Base-by-base conservation (phyloP, 1,284 basidiomycete genomes). In the Rhodofomes roseus region DNA sequence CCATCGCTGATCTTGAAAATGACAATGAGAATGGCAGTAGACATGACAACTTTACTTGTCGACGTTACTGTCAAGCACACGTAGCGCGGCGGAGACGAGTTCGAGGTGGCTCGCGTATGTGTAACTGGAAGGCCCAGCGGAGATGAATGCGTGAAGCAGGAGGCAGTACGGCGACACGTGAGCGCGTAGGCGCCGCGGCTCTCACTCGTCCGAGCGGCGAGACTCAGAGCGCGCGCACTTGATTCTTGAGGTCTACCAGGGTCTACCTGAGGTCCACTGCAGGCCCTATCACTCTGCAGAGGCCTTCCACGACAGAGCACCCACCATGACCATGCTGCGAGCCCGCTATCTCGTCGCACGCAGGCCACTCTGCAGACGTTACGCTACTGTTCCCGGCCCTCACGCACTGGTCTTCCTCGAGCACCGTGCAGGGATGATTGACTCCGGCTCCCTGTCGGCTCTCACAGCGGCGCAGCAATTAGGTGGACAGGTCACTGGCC, bases 361-460 rank as follows among this genome's bases (percentile, higher is more conserved):
- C 57, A 69, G 68, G 46, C 46, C 66, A 2, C 65, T 80, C 58
- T 60, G 68, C 58, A 81, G 87, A 58, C 69, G 76, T 22, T 90
- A 89, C 68, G 80, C 87, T 1, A 82, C 85, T 2, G 71, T 79
- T 27, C 61, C 79, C 1, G 77, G 83, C 22, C 85, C 87, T 0
- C 85, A 89, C 72, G 85, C 93, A 0, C 84, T 98, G 20, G 86
- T 98, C 54, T 91, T 93, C 67, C 79, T 98, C 62, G 96, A 98
- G 76, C 94, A 98, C 74, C 86, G 85, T 60, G 81, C 85, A 56
- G 95, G 94, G 52, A 81, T 83, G 65, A 83, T 98, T 66, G 93
- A 95, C 63, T 83, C 93, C 5, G 87, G 86, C 9, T 90, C 92
- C n/a, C 82, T 97, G 59, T 93, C 90, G 36, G 96, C 96, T 39